Base-by-base conservation (phyloP, 441 rosid species). In the Mallotus repandus region DNA sequence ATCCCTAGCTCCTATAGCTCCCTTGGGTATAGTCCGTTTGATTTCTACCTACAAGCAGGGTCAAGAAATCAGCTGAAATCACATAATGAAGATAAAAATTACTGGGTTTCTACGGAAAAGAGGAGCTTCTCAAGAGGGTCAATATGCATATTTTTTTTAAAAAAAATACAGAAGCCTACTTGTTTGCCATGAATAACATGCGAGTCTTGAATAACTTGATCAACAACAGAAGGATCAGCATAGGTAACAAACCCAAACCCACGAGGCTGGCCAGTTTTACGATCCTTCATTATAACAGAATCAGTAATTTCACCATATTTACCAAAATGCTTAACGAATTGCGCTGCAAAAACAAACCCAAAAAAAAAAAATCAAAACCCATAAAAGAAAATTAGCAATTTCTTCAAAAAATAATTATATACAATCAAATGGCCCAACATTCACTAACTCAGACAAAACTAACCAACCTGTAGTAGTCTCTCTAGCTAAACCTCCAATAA, bases 161-260 rank as follows among this genome's bases (percentile, higher is more conserved):
- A 1, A 25, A 25, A 25, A 25, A 25, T 29, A 29, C 32, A 29
- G 2, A 29, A 29, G 41, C 85, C 74, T 83, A 92, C 99, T 85
- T 89, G 96, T 77, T 92, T 94, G 61, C 96, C 98, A 71, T 88
- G 87, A 18, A 94, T 84, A 68, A 88, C 74, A 79, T 95, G 97
- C 65, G 80, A 78, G 38, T 91, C 97, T 76, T 95, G 80, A 48
- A 95, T 91, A 71, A 95, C 94, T 81, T 82, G 87, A 74, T 95
- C 99, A 54, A 92, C 94, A 49, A 89, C 99, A 5, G 91, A 82
- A 41, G 94, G 87, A 84, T 95, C 96, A 29, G 93, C 92, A 79
- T 89, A 92, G 0, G 99, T 94, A 68, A 94, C 88, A 77, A 94
- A 94, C 70, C 99, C 99, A 68, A 92, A 94, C 41, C 98, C 99